A percentile compares a stretch with the other conserved stretches of the same genome.
These are phyloP conservation scores for Solanum neorickii DNA, from an alignment of 257 asterid genomes.

Conservation along the genomic window DNA sequence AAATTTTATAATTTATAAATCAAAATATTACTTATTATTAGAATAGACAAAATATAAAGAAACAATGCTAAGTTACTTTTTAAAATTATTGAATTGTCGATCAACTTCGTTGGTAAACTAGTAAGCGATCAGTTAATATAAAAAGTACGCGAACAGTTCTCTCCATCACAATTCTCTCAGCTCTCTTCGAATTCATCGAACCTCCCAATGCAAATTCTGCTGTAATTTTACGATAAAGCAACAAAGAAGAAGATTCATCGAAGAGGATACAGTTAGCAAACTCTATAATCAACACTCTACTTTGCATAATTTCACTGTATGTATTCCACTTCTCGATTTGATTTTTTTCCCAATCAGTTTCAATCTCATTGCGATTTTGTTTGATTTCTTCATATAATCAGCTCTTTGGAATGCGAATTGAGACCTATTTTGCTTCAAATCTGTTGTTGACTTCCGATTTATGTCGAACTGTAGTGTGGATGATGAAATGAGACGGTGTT, in stretches of 20 bases:
- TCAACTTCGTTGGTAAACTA: neutral
- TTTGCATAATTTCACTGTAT: neutral
- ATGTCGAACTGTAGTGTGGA: neutral
- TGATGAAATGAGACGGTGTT: too few species aligned
- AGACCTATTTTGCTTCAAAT: neutral
- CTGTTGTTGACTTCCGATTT: neutral
- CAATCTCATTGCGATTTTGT: neutral
- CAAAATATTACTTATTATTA: too few species aligned
- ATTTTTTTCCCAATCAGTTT: neutral
- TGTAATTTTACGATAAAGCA: neutral
- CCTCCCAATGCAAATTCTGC: slow-evolving; percentile 5
- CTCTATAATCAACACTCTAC: neutral
- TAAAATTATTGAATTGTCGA: neutral
- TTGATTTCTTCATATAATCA: neutral
- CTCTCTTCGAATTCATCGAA: slow-evolving; percentile 3
- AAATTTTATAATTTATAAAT: too few species aligned
- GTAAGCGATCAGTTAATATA: neutral
- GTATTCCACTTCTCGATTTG: neutral
- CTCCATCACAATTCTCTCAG: neutral
- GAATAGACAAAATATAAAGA: neutral
- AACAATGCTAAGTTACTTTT: neutral
- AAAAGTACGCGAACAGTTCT: neutral
- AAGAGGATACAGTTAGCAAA: neutral
- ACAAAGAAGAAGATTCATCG: neutral
- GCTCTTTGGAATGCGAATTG: neutral